Percentiles rank a stretch among this genome's conserved stretches.
Evolutionary conservation across 257 asterid genomes (phyloP).

Genomic region (Oldenlandia corymbosa): DNA sequence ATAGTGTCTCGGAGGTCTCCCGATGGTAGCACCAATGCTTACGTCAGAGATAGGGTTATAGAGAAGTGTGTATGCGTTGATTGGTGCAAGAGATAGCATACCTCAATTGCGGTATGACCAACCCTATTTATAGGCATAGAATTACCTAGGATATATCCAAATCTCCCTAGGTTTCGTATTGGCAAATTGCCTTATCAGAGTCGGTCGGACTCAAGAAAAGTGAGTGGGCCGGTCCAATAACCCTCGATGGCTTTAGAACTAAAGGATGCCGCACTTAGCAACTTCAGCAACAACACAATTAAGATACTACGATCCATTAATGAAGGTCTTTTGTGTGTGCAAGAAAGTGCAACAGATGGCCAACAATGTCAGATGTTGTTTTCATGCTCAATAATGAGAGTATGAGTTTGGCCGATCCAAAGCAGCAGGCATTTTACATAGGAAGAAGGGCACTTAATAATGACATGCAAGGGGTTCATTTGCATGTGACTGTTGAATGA

Average conservation of each 20-base stretch:
- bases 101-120: no score
- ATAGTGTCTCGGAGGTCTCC: no score
- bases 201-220: no score
- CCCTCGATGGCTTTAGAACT: conserved; percentile 30
- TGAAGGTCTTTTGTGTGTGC: conserved; percentile 48
- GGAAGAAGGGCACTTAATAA: conserved; percentile 18
- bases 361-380: conserved; percentile 41
- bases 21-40: no score
- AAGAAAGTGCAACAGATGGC: conserved; percentile 46
- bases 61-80: no score
- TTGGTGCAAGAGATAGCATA: no score
- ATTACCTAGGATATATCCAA: no score
- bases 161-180: no score
- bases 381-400: conserved; percentile 38
- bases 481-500: conserved; percentile 9
- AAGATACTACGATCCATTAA: conserved; percentile 40
- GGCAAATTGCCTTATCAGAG: no score
- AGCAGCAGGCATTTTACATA: conserved; percentile 38
- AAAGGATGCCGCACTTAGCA: conserved; percentile 35
- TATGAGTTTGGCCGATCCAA: conserved; percentile 28
- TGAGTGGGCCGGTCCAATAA: no score
- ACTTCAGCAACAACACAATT: conserved; percentile 24
- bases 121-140: no score
- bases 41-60: no score
- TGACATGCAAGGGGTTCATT: conserved; percentile 8